phyloP scores from a whole-genome alignment of 208 protist genomes.

The Leishmania braziliensis region DNA sequence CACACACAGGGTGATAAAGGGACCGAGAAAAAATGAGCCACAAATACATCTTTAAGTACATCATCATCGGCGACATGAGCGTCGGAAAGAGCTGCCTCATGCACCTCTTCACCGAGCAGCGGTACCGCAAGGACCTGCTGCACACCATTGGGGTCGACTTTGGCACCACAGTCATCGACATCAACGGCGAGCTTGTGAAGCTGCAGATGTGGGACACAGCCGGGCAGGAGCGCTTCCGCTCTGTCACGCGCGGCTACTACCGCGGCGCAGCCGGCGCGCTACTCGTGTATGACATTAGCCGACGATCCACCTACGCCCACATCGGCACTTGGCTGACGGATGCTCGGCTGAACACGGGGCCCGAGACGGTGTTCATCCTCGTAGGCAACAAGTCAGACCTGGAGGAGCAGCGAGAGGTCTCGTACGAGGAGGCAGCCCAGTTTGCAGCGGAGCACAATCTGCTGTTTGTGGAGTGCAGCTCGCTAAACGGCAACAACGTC shows the following conservation, averaged over 20 bases:
- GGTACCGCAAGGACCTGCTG: conserved; percentile 93
- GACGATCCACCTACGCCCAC: conserved; percentile 83
- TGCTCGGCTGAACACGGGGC: conserved; percentile 88
- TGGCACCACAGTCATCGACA: conserved; percentile 95
- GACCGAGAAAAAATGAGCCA: conserved; percentile 42
- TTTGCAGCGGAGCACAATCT: conserved; percentile 96
- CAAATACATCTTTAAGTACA: conserved; percentile 98
- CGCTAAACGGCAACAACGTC: conserved; percentile 93
- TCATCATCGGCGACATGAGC: conserved; percentile 98
- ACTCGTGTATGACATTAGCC: conserved; percentile 96
- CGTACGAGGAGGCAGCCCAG: conserved; percentile 94
- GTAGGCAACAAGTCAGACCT: conserved; percentile 97
- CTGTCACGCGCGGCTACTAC: conserved; percentile 96
- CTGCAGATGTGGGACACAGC: conserved; percentile 98
- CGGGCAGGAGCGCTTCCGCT: conserved; percentile 90
- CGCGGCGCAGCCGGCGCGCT: conserved; percentile 95
- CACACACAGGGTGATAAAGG: not conserved
- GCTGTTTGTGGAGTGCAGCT: conserved; percentile 95
- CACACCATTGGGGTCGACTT: conserved; percentile 99
- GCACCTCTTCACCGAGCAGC: conserved; percentile 98
- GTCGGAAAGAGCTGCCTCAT: conserved; percentile 98
- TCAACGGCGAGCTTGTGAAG: conserved; percentile 96
- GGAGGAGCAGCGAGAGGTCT: conserved; percentile 94
- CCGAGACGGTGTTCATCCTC: conserved; percentile 87
- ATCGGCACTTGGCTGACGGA: conserved; percentile 96